Evolutionary conservation across 2,329 filamentous ascomycete genomes (phyloP).

Genomic region (Colletotrichum truncatum): DNA sequence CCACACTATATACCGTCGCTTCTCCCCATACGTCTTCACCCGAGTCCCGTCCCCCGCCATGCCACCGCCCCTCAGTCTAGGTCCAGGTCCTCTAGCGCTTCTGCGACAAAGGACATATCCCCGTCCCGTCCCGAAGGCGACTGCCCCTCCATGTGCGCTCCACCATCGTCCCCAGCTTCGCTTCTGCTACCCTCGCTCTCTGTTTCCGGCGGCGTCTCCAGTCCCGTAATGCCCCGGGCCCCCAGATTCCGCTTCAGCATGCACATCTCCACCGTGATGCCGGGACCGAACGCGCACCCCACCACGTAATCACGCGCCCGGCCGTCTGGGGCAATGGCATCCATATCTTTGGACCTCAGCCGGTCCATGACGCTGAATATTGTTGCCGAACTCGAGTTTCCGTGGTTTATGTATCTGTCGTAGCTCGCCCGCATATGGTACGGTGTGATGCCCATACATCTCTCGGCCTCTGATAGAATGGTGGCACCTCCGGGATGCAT

Average conservation of each 20-base stretch:
- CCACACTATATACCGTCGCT: background rate
- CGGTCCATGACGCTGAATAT: conserved; percentile 74
- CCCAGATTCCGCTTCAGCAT: conserved; percentile 63
- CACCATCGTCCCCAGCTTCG: conserved; percentile 47
- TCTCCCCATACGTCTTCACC: background rate
- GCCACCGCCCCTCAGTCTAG: conserved; percentile 30
- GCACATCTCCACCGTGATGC: conserved; percentile 75
- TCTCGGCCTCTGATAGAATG: conserved; percentile 71
- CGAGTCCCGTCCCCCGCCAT: background rate
- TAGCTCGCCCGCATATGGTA: conserved; percentile 77
- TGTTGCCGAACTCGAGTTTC: conserved; percentile 76
- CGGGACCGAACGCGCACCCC: conserved; percentile 76
- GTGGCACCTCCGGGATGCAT: conserved; percentile 76
- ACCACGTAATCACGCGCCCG: conserved; percentile 66
- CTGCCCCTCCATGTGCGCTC: conserved; percentile 8
- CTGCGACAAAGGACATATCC: conserved; percentile 32
- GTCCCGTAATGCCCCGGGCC: conserved; percentile 40
- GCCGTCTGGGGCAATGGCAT: conserved; percentile 60
- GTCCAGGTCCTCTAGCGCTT: conserved; percentile 34
- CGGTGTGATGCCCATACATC: conserved; percentile 62
- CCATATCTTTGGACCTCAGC: conserved; percentile 68
- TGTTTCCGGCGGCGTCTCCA: conserved; percentile 64
- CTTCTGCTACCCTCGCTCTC: conserved; percentile 58
- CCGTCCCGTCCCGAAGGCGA: conserved; percentile 13
- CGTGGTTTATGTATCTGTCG: conserved; percentile 73